phyloP scores from a whole-genome alignment of 1,139 yeast species.

The Yueomyces sp. region DNA sequence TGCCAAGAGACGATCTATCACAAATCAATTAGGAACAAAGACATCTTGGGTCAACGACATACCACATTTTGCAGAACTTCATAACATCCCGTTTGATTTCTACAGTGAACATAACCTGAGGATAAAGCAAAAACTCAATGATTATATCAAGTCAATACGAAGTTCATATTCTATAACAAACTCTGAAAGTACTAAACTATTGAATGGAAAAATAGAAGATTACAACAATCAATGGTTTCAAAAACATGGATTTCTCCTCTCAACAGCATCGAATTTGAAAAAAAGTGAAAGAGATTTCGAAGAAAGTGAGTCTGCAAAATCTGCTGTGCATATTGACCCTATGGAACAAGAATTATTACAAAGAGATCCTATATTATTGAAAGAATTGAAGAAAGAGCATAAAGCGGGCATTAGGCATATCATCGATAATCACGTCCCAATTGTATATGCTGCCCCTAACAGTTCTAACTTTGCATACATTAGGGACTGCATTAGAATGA shows the following conservation, averaged over 20 bases:
- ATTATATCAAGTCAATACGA: neutral
- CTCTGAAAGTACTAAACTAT: neutral
- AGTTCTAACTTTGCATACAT: conserved; percentile 15
- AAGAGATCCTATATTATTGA: conserved; percentile 2
- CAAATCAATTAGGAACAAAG: neutral
- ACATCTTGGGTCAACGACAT: conserved; percentile 1
- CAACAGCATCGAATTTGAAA: neutral
- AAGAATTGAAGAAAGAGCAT: conserved; percentile 1
- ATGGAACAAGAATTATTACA: neutral
- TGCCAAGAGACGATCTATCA: neutral
- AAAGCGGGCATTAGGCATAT: neutral
- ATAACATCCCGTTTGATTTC: neutral
- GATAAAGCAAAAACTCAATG: neutral
- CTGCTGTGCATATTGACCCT: neutral
- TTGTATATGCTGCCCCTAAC: conserved; percentile 13
- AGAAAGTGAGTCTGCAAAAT: neutral
- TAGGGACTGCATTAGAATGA: conserved; percentile 12
- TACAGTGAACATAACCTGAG: neutral
- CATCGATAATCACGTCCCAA: conserved; percentile 11
- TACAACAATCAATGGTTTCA: neutral
- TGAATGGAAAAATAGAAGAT: neutral
- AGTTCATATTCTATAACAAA: neutral
- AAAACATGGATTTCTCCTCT: neutral
- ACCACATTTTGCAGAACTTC: conserved; percentile 1
- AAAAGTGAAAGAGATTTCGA: neutral